Evolutionary conservation across 306 rosid genomes (phyloP).

Genomic region (Cyamopsis tetragonoloba): DNA sequence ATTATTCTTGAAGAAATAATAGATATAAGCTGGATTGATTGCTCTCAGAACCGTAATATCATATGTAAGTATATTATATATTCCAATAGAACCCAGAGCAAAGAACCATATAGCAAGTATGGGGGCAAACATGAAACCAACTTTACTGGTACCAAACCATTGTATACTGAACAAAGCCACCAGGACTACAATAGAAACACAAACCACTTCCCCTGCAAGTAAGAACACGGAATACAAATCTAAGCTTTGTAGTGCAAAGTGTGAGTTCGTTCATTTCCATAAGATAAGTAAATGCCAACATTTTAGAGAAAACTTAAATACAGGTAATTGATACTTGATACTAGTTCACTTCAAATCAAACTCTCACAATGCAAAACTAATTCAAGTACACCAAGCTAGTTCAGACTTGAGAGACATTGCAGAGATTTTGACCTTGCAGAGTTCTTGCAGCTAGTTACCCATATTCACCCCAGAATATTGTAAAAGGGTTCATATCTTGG

Average conservation of each 20-base stretch:
- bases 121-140: conserved; percentile 91
- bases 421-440: background rate
- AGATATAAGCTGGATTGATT: conserved; percentile 85
- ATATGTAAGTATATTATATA: conserved; percentile 61
- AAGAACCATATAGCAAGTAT: conserved; percentile 87
- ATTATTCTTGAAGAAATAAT: conserved; percentile 78
- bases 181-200: conserved; percentile 62
- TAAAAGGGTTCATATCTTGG: background rate
- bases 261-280: background rate
- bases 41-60: conserved; percentile 77
- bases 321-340: background rate
- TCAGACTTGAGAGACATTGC: too few relatives aligned
- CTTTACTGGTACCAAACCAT: conserved; percentile 80
- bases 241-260: conserved; percentile 8
- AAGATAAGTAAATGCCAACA: background rate
- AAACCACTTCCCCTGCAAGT: conserved; percentile 67
- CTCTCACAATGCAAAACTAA: background rate
- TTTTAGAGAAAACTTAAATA: background rate
- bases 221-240: conserved; percentile 27
- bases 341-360: background rate
- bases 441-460: too few relatives aligned
- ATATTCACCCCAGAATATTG: background rate
- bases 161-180: conserved; percentile 79
- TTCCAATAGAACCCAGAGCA: conserved; percentile 77
- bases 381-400: too few relatives aligned